These are phyloP conservation scores for Fusarium fujikuroi DNA, from an alignment of 2,329 filamentous ascomycete genomes.

Conservation along the genomic window DNA sequence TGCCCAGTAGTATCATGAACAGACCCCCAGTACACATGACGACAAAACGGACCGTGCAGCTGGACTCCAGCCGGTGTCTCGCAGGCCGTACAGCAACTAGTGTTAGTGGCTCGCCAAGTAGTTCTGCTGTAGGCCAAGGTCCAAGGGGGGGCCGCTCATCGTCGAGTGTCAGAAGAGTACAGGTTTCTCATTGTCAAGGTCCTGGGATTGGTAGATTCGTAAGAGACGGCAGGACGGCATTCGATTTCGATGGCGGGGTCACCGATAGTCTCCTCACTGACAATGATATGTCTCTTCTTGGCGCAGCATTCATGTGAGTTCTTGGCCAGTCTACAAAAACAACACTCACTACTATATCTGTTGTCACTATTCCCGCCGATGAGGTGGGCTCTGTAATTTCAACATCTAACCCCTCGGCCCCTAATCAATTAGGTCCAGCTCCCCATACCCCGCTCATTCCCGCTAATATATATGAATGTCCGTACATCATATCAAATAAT, in stretches of 20 bases:
- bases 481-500: not conserved
- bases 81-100: constrained; percentile 12
- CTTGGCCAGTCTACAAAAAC: not conserved
- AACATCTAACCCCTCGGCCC: constrained; percentile 5
- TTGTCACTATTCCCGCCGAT: not conserved
- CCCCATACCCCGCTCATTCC: constrained; percentile 1
- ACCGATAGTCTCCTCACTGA: not conserved
- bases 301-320: constrained; percentile 18
- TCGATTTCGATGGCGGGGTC: constrained; percentile 1
- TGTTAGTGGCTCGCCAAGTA: constrained; percentile 35
- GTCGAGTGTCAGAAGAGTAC: constrained; percentile 3
- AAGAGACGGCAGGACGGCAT: constrained; percentile 5
- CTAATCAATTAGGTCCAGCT: not conserved
- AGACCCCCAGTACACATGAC: constrained; percentile 37
- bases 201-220: constrained; percentile 29
- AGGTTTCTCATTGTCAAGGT: constrained; percentile 33
- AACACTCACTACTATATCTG: not conserved
- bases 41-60: constrained; percentile 37
- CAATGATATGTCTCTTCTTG: not conserved
- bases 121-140: constrained; percentile 4
- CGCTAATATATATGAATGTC: not conserved
- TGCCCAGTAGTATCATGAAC: not conserved
- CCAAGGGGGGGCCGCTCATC: not conserved
- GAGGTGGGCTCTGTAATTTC: constrained; percentile 2
- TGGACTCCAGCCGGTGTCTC: constrained; percentile 33